These are phyloP conservation scores for Seiridium cupressi DNA, from an alignment of 2,329 filamentous ascomycete genomes.

Conservation along the genomic window DNA sequence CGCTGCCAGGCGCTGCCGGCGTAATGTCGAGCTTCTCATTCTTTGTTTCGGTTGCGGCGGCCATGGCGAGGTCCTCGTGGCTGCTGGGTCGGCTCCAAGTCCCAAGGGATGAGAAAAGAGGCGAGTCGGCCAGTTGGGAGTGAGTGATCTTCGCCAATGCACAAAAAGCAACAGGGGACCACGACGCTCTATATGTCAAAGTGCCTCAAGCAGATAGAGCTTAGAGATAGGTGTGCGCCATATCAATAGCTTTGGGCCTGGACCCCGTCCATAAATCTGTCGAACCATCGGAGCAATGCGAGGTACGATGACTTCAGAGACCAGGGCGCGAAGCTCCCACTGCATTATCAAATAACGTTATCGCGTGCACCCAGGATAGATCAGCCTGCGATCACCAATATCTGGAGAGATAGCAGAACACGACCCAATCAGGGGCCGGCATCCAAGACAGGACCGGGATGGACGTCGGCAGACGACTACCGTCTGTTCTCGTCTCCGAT, in stretches of 20 bases:
- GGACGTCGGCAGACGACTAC: neutral
- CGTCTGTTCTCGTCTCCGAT: neutral
- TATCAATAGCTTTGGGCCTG: neutral
- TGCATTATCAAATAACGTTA: neutral
- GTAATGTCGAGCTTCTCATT: slow-evolving; percentile 8
- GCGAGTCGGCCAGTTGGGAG: too few relatives aligned
- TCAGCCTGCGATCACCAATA: neutral
- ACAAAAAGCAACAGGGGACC: too few relatives aligned
- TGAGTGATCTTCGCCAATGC: too few relatives aligned
- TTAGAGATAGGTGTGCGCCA: neutral
- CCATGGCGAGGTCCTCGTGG: neutral
- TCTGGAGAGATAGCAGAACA: neutral
- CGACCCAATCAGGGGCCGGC: neutral
- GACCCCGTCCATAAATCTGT: neutral
- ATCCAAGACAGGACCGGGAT: neutral
- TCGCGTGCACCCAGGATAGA: neutral
- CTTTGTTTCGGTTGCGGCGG: neutral
- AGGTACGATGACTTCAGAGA: neutral
- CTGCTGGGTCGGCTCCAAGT: neutral
- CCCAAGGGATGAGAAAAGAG: too few relatives aligned
- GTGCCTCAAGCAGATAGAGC: neutral
- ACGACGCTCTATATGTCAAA: neutral
- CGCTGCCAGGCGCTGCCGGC: neutral
- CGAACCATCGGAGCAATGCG: neutral
- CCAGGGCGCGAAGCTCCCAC: neutral